Evolutionary conservation across 768 basidiomycete species (phyloP).

Genomic region (Leccinum truebloodii): DNA sequence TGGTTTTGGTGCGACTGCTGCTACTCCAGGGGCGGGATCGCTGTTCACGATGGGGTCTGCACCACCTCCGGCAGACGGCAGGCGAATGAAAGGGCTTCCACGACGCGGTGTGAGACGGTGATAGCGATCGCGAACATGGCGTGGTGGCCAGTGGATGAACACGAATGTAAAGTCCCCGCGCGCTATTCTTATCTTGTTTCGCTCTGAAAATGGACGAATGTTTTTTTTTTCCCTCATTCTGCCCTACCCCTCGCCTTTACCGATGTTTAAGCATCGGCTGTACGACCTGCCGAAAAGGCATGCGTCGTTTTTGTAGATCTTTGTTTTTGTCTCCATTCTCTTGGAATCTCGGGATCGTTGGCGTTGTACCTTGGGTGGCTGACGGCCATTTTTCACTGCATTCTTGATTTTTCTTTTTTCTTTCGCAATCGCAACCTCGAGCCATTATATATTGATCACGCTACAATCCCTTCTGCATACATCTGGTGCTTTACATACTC

Average conservation of each 20-base stretch:
- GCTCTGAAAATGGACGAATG: conserved; percentile 15
- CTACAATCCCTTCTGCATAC: conserved; percentile 16
- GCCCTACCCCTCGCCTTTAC: conserved; percentile 21
- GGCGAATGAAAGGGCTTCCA: conserved; percentile 59
- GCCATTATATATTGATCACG: conserved; percentile 10
- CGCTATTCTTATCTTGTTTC: conserved; percentile 7
- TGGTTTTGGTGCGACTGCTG: conserved; percentile 43
- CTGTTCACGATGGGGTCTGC: conserved; percentile 65
- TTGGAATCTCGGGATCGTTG: conserved; percentile 18
- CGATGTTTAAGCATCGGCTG: conserved; percentile 30
- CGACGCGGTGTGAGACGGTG: conserved; percentile 37
- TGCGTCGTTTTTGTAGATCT: conserved; percentile 9
- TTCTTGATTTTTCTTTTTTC: conserved; percentile 12
- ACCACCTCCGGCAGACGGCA: conserved; percentile 41
- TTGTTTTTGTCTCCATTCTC: conserved; percentile 12
- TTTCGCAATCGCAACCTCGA: conserved; percentile 5
- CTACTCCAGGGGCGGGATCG: conserved; percentile 32
- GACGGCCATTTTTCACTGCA: conserved; percentile 27
- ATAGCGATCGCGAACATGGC: conserved; percentile 11
- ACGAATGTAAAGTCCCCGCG: conserved; percentile 4
- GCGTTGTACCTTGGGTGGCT: conserved; percentile 27
- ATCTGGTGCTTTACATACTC: conserved; percentile 28
- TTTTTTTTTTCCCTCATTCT: conserved; percentile 10
- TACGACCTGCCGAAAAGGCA: conserved; percentile 10
- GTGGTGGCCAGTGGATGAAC: conserved; percentile 17